A percentile compares a stretch with the other conserved stretches of the same genome.
Conservation (phyloP, 768 basidiomycete genomes). For the Podaxis sp. region DNA sequence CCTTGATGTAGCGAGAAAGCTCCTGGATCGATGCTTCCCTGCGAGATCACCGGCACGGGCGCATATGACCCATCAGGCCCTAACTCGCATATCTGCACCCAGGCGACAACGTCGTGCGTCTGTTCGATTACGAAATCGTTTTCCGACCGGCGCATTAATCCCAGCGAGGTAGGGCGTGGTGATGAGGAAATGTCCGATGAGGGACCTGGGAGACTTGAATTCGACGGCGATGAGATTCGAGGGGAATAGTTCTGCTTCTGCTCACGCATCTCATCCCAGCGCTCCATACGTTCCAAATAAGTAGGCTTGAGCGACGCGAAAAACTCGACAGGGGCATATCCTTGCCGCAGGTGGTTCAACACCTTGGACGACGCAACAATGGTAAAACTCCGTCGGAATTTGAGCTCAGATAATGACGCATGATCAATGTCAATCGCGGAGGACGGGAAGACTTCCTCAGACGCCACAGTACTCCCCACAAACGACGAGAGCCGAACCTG, state of each 20-base stretch:
- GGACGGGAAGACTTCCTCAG: slow-evolving; percentile 85
- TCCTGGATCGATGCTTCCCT: slow-evolving; percentile 75
- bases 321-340: slow-evolving; percentile 87
- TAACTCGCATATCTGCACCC: slow-evolving; percentile 85
- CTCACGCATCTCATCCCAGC: slow-evolving; percentile 94
- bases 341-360: slow-evolving; percentile 64
- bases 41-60: slow-evolving; percentile 80
- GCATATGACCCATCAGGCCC: slow-evolving; percentile 80
- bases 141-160: slow-evolving; percentile 90
- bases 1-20: slow-evolving; percentile 92
- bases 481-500: slow-evolving; percentile 90
- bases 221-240: slow-evolving; percentile 21
- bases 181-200: slow-evolving; percentile 37
- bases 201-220: slow-evolving; percentile 29
- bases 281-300: slow-evolving; percentile 85
- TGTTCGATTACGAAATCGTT: slow-evolving; percentile 88
- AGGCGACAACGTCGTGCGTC: slow-evolving; percentile 86
- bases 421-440: slow-evolving; percentile 69
- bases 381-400: slow-evolving; percentile 80
- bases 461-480: slow-evolving; percentile 61
- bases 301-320: slow-evolving; percentile 80
- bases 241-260: slow-evolving; percentile 47
- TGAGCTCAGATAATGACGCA: slow-evolving; percentile 73
- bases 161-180: slow-evolving; percentile 28
- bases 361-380: slow-evolving; percentile 75